These are phyloP conservation scores for Trichopus zeylanicus DNA, from an alignment of 116 monocot genomes.

Conservation along the genomic window DNA sequence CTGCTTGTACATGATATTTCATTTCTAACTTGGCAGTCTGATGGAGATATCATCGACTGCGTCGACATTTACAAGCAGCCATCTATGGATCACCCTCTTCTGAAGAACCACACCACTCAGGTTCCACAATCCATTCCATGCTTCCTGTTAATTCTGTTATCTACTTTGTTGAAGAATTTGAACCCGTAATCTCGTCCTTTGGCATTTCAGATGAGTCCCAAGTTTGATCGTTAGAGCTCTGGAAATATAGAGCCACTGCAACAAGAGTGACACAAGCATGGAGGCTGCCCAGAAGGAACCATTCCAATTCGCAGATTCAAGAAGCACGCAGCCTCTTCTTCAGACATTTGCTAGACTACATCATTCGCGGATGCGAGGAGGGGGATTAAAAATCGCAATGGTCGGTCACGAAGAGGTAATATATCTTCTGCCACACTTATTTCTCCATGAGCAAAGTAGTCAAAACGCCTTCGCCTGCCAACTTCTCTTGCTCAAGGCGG, in stretches of 20 bases:
- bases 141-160: not conserved
- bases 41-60: conserved; percentile 15
- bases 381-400: no score
- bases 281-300: conserved; percentile 21
- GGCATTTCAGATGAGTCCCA: not conserved
- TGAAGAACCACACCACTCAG: conserved; percentile 12
- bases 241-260: no score
- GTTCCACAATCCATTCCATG: not conserved
- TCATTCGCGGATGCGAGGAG: conserved; percentile 12
- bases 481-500: no score
- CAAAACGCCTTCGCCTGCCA: no score
- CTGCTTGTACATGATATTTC: no score
- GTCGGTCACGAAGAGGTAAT: no score
- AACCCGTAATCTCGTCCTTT: not conserved
- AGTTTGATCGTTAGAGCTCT: no score
- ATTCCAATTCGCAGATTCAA: conserved; percentile 24
- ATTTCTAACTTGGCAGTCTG: no score
- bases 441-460: no score
- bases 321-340: no score
- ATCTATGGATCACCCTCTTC: conserved; percentile 11
- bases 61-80: conserved; percentile 11
- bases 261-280: conserved; percentile 21
- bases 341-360: conserved; percentile 13
- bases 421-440: no score
- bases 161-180: not conserved